Base-by-base conservation (phyloP, 2,329 filamentous ascomycete species). In the Albifimbria verrucaria region DNA sequence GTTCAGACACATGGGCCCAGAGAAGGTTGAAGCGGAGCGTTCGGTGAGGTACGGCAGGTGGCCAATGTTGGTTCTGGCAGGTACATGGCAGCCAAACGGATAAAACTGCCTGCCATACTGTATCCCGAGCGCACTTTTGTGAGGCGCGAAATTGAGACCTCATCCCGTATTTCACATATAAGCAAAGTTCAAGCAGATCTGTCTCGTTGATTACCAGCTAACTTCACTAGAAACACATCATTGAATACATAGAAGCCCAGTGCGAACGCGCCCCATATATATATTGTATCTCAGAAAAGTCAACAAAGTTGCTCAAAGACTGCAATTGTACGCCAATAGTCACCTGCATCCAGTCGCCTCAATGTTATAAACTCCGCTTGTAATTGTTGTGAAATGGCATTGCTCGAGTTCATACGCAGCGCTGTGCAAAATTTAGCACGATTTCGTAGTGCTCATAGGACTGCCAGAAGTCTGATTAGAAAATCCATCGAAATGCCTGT, bases 21-120 rank as follows among this genome's bases (percentile, higher is more conserved):
- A 28, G 22, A n/a, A 4, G 23, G 3, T 51, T 4, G 49, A 2
- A 17, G 20, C 10, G 49, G 49, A 9, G n/a, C 11, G 2, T 51
- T 45, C 23, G 49, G 49, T 2, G 20, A 44, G 24, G 49, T 51
- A 7, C 22, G 11, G 15, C 17, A 21, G 6, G 49, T 24, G 12
- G 49, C 24, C 21, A 21, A 44, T 44, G 39, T 46, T 15, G 49
- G 45, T 24, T n/a, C 49, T 28, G 49, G 41, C 39, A 15, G 28
- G n/a, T 21, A 28, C 22, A 5, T 51, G 10, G 49, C 49, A 4
- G 12, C 45, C 15, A 51, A 51, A 22, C 15, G 15, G 15, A 21
- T 36, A 7, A 10, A 4, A 28, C 17, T 3, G 3, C 23, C 39
- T 5, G 28, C 10, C n/a, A n/a, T n/a, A 17, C 6, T 5, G n/a